These are phyloP conservation scores for Boehmeria nivea DNA, from an alignment of 306 rosid species.

Conservation along the genomic window DNA sequence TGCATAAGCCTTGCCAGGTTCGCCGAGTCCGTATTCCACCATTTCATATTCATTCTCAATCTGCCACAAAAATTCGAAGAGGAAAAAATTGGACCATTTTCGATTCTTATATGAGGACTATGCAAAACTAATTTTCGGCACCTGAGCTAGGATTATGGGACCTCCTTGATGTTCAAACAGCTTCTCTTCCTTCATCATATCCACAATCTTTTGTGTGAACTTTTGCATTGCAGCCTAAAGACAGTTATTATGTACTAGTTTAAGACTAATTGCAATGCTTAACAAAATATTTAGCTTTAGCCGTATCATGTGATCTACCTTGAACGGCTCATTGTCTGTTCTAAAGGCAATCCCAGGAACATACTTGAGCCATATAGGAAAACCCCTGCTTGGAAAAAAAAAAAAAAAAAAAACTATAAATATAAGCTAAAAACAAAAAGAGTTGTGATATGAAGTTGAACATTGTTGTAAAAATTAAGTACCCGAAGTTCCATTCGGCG, in stretches of 20 bases:
- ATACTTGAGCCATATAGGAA: slow-evolving; percentile 31
- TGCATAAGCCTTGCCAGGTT: slow-evolving; percentile 22
- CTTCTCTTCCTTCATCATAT: slow-evolving; percentile 22
- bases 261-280: no score
- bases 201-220: slow-evolving; percentile 16
- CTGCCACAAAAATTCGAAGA: slow-evolving; percentile 2
- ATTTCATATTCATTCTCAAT: slow-evolving; percentile 26
- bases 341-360: slow-evolving; percentile 25
- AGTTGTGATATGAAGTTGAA: not conserved
- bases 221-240: slow-evolving; percentile 5
- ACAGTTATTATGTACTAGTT: not conserved
- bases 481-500: slow-evolving; percentile 13
- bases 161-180: slow-evolving; percentile 28
- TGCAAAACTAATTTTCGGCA: no score
- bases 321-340: slow-evolving; percentile 24
- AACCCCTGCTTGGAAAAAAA: slow-evolving; percentile 8
- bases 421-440: no score
- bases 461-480: not conserved
- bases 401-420: not conserved
- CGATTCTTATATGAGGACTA: no score
- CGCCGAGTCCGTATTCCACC: slow-evolving; percentile 13
- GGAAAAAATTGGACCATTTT: not conserved
- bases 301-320: no score
- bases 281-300: slow-evolving; percentile 1
- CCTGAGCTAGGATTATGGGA: slow-evolving; percentile 30